Conservation (phyloP, 495 filamentous ascomycete genomes). For the Hypoxylon trugodes region DNA sequence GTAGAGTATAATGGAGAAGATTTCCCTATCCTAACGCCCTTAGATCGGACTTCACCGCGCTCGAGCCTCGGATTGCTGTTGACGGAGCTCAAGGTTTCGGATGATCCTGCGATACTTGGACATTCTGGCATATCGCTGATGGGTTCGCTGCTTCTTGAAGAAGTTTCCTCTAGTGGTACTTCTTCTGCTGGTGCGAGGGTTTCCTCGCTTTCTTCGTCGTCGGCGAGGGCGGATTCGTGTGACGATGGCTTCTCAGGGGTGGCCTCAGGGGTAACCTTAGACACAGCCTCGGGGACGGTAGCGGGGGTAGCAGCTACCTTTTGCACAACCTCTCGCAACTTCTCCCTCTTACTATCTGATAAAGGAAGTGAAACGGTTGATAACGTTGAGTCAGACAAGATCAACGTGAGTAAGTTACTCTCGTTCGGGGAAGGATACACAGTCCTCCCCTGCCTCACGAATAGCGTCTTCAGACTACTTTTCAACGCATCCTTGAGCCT, state of each 20-base stretch:
- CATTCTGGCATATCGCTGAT: background rate
- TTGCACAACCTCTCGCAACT: background rate
- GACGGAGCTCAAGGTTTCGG: background rate
- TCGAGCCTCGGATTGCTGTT: background rate
- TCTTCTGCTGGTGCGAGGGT: background rate
- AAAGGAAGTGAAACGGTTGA: background rate
- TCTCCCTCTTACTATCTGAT: background rate
- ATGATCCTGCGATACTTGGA: background rate
- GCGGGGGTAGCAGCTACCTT: background rate
- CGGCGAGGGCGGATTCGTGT: background rate
- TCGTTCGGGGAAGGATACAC: constrained; percentile 23
- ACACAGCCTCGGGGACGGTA: too few relatives aligned
- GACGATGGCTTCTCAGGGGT: too few relatives aligned
- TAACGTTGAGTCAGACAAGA: constrained; percentile 25
- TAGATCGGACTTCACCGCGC: constrained; percentile 4
- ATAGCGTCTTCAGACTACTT: constrained; percentile 21
- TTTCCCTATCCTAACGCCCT: constrained; percentile 11
- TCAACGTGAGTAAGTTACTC: constrained; percentile 35
- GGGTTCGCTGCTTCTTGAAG: background rate
- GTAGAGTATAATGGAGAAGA: constrained; percentile 29
- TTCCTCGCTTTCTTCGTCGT: background rate
- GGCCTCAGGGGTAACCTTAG: background rate
- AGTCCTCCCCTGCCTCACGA: constrained; percentile 1
- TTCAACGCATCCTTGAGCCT: too few relatives aligned
- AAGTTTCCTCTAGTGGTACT: background rate